A percentile compares a stretch with the other conserved stretches of the same genome.
phyloP scores from a whole-genome alignment of 495 filamentous ascomycete genomes.

The Penicillium roqueforti region DNA sequence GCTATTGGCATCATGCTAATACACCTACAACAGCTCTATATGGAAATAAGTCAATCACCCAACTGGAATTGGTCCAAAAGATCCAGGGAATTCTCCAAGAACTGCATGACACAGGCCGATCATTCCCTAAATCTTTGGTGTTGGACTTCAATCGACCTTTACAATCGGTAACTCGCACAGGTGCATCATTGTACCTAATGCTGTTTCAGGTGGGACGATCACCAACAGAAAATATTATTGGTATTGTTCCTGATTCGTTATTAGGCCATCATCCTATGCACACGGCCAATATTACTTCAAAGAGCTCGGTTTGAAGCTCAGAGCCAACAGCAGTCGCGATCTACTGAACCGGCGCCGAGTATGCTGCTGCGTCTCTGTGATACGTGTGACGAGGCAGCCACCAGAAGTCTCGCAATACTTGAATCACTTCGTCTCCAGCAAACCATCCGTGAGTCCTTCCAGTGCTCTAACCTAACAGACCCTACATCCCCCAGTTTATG shows the following conservation, averaged over 20 bases:
- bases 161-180: slow-evolving; percentile 17
- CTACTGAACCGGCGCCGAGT: background rate
- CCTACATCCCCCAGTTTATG: background rate
- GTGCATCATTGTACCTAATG: slow-evolving; percentile 22
- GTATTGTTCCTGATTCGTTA: background rate
- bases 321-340: slow-evolving; percentile 1
- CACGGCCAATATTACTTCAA: slow-evolving; percentile 21
- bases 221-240: background rate
- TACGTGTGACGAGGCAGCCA: slow-evolving; percentile 24
- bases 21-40: slow-evolving; percentile 12
- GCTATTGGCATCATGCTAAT: background rate
- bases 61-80: slow-evolving; percentile 17
- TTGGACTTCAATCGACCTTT: slow-evolving; percentile 20
- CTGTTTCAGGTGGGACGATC: slow-evolving; percentile 16
- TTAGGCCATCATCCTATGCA: slow-evolving; percentile 24
- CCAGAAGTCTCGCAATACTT: slow-evolving; percentile 19
- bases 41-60: slow-evolving; percentile 20
- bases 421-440: slow-evolving; percentile 16
- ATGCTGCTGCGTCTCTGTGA: slow-evolving; percentile 17
- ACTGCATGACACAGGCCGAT: slow-evolving; percentile 16
- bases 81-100: slow-evolving; percentile 20
- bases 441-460: slow-evolving; percentile 16
- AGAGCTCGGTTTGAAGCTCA: slow-evolving; percentile 17
- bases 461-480: background rate
- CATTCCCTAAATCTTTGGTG: slow-evolving; percentile 13